Base-by-base conservation (phyloP, 345 rosid genomes). In the Acer yangbiense region DNA sequence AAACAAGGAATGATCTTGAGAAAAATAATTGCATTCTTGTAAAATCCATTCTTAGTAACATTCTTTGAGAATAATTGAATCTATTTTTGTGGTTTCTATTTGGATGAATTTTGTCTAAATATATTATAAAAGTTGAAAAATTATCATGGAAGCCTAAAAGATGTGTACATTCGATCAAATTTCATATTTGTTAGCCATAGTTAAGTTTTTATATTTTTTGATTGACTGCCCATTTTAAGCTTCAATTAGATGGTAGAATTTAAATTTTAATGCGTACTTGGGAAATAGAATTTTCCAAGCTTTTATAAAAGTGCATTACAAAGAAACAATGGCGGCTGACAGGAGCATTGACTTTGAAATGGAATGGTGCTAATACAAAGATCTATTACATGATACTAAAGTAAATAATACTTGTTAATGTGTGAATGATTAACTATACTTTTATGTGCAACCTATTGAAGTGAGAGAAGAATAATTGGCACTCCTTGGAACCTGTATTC, bases 31-130 rank as follows among this genome's bases (percentile, higher is more conserved):
- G 25, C 27, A 10, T 9, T 29, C 10, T 16, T 12, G 21, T 14
- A 41, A 60, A 60, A 60, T 60, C 64, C 23, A 1, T 9, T 60
- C 27, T 60, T 69, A 7, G 29, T 69, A 12, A 13, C 32, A 69
- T 69, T 48, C 20, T 46, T 46, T 69, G 57, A 46, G 35, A 68
- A 67, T 68, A 23, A 46, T 69, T 69, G 72, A 6, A 69, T 46
- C 54, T 68, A 4, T 44, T 43, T 14, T 68, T 44, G 27, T 68
- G 32, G 10, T 13, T 41, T 7, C 21, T 50, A 21, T 7, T 35
- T 25, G 3, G 21, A 18, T 18, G 39, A 21, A 14, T 32, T 6
- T 11, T 9, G 21, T 71, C 7, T 10, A 32, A 57, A 54, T 10
- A 35, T 39, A 64, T 17, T 25, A 63, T 63, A 25, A 39, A 54